Conservation (phyloP, 2,329 filamentous ascomycete genomes). For the Colletotrichum gloeosporioides region DNA sequence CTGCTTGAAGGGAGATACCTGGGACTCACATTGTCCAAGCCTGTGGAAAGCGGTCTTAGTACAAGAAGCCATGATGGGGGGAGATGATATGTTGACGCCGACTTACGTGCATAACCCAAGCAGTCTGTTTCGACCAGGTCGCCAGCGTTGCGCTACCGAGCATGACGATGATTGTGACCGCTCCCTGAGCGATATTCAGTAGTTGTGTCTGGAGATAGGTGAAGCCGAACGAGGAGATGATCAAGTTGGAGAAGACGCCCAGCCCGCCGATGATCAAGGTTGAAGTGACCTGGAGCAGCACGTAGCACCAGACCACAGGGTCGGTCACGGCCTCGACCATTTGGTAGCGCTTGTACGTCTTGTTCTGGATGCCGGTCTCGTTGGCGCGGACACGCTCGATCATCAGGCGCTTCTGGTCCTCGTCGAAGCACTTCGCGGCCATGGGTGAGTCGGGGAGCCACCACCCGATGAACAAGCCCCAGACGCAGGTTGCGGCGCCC, state of each 20-base stretch:
- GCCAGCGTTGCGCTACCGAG: slow-evolving; percentile 47
- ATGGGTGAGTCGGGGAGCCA: slow-evolving; percentile 64
- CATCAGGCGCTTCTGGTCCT: slow-evolving; percentile 70
- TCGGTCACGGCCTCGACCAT: slow-evolving; percentile 56
- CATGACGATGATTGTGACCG: slow-evolving; percentile 28
- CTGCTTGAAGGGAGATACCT: not conserved
- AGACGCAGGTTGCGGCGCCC: slow-evolving; percentile 64
- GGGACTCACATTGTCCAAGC: not conserved
- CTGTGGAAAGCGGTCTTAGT: slow-evolving; percentile 53
- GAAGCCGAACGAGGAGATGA: slow-evolving; percentile 66
- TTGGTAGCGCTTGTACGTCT: slow-evolving; percentile 72
- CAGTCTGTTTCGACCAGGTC: slow-evolving; percentile 61
- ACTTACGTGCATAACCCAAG: slow-evolving; percentile 39
- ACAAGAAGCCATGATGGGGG: slow-evolving; percentile 58
- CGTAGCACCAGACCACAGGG: slow-evolving; percentile 63
- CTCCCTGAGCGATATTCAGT: slow-evolving; percentile 55
- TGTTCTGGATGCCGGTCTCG: slow-evolving; percentile 77
- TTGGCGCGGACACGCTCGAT: slow-evolving; percentile 76
- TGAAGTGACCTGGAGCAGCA: slow-evolving; percentile 63
- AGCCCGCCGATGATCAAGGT: slow-evolving; percentile 68
- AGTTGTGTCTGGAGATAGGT: slow-evolving; percentile 63
- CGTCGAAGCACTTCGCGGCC: slow-evolving; percentile 57
- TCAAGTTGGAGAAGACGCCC: slow-evolving; percentile 69
- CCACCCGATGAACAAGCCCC: slow-evolving; percentile 63
- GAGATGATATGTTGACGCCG: not conserved